Percentiles rank a stretch among this genome's conserved stretches.
Conservation (phyloP, 371 early-diverging fungal genomes). For the Rhizopus delemar region DNA sequence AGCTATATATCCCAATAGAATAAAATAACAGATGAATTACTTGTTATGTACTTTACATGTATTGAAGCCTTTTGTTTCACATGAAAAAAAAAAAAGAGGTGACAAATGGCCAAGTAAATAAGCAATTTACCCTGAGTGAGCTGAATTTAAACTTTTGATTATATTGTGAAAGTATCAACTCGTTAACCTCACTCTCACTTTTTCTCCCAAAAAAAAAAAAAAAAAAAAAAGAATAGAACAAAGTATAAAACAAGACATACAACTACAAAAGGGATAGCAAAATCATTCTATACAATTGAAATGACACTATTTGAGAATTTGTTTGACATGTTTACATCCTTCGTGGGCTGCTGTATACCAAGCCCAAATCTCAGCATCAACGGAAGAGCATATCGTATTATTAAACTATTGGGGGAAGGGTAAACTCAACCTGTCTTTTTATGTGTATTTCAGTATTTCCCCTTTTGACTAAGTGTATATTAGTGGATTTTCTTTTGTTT, state of each 20-base stretch:
- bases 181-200: too few relatives aligned
- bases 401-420: conserved; percentile 75
- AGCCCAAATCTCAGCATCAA: conserved; percentile 67
- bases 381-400: conserved; percentile 58
- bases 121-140: too few relatives aligned
- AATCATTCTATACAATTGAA: neutral
- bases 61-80: too few relatives aligned
- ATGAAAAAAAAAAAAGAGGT: too few relatives aligned
- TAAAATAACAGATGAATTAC: too few relatives aligned
- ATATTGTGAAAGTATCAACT: too few relatives aligned
- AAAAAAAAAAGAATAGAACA: neutral
- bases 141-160: too few relatives aligned
- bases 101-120: too few relatives aligned
- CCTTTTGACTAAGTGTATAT: neutral
- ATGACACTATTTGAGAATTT: conserved; percentile 1
- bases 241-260: neutral
- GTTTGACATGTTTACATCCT: conserved; percentile 16
- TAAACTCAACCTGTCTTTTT: conserved; percentile 22
- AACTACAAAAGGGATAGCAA: neutral
- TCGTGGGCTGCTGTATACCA: conserved; percentile 43
- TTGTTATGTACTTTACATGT: too few relatives aligned
- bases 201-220: neutral
- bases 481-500: conserved; percentile 78
- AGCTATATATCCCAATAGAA: too few relatives aligned
- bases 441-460: too few relatives aligned